Conservation (phyloP, 2,329 filamentous ascomycete species). For the Colletotrichum viniferum region DNA sequence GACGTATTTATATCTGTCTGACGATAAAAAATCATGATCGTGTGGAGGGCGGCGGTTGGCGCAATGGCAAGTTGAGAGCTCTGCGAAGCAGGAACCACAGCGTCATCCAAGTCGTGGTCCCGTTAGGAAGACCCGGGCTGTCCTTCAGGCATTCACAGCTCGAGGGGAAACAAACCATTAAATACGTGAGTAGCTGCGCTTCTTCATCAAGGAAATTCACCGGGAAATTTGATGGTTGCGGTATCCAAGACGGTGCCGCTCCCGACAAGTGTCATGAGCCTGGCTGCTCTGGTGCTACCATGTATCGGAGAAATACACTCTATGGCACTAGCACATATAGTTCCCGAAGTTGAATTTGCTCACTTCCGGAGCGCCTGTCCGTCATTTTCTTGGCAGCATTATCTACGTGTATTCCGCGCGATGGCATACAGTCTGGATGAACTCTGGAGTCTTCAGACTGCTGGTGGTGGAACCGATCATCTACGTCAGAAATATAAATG, state of each 20-base stretch:
- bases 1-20: neutral
- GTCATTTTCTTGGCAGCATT: neutral
- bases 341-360: neutral
- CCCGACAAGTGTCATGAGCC: neutral
- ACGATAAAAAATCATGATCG: accelerated
- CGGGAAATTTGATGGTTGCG: too few relatives aligned
- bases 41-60: accelerated
- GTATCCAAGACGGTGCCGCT: neutral
- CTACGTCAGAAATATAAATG: neutral
- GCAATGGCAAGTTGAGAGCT: neutral
- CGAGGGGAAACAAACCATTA: too few relatives aligned
- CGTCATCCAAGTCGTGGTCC: accelerated
- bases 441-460: neutral
- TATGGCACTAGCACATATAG: neutral
- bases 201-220: too few relatives aligned
- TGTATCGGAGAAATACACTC: neutral
- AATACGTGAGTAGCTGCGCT: too few relatives aligned
- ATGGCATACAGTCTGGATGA: accelerated
- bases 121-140: accelerated
- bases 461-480: neutral
- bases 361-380: neutral
- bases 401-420: neutral
- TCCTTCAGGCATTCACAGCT: neutral
- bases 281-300: neutral
- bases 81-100: neutral